phyloP scores from a whole-genome alignment of 345 rosid genomes.

The Kernera saxatilis region DNA sequence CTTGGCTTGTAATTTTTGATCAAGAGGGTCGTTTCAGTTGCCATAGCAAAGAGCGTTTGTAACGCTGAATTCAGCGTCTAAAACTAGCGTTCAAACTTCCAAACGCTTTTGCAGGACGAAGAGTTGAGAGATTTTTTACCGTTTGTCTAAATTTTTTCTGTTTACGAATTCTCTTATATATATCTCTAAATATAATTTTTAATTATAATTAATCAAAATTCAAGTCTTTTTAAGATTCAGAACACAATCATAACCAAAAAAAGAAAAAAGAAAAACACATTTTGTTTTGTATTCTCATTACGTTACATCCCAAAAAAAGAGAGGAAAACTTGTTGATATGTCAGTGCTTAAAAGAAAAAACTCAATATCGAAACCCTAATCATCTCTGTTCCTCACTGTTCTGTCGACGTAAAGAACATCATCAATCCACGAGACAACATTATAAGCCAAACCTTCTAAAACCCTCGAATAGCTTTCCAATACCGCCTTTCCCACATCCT shows the following conservation, averaged over 20 bases:
- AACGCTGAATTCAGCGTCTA: too few species aligned
- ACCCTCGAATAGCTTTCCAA: constrained; percentile 92
- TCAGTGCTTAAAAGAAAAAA: neutral
- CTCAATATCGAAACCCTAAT: constrained; percentile 16
- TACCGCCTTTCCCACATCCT: constrained; percentile 91
- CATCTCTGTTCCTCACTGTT: constrained; percentile 44
- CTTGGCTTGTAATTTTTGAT: too few species aligned
- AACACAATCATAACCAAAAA: neutral
- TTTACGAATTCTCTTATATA: too few species aligned
- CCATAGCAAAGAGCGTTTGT: too few species aligned
- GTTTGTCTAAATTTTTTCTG: too few species aligned
- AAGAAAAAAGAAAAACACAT: neutral
- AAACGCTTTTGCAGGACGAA: too few species aligned
- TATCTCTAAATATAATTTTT: too few species aligned
- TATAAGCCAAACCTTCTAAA: constrained; percentile 86
- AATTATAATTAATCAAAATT: neutral
- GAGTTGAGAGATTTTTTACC: neutral
- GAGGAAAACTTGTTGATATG: neutral
- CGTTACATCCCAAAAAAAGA: neutral
- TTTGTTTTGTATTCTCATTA: constrained; percentile 6
- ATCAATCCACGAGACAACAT: constrained; percentile 82
- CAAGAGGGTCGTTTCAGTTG: too few species aligned
- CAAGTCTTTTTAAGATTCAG: neutral
- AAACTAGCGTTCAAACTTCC: too few species aligned
- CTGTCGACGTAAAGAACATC: constrained; percentile 75